These are phyloP conservation scores for Athelia sp. DNA, from an alignment of 1,284 basidiomycete species.

Conservation along the genomic window DNA sequence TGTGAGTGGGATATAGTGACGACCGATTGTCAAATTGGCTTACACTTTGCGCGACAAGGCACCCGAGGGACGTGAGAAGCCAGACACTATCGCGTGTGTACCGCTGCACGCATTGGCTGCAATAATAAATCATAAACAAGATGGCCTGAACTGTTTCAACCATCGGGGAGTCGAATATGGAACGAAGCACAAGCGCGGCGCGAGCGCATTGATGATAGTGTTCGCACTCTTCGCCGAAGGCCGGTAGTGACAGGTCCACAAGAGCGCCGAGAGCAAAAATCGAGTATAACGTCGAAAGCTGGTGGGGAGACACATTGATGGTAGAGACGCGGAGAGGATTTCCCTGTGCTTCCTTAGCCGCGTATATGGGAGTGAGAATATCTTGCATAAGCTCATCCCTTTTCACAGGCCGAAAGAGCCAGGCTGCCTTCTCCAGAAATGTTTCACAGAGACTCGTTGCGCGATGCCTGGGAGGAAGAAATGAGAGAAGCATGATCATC, in stretches of 20 bases:
- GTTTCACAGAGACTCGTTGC: conserved; percentile 65
- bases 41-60: conserved; percentile 55
- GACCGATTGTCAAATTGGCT: conserved; percentile 16
- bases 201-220: conserved; percentile 54
- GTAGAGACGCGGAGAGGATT: conserved; percentile 13
- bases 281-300: conserved; percentile 51
- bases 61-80: conserved; percentile 43
- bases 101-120: conserved; percentile 45
- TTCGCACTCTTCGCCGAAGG: conserved; percentile 55
- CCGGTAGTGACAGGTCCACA: conserved; percentile 57
- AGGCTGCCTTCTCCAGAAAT: conserved; percentile 59
- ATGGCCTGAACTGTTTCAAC: conserved; percentile 58
- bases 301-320: conserved; percentile 41
- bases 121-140: conserved; percentile 47
- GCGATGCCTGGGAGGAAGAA: conserved; percentile 48
- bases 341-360: conserved; percentile 38
- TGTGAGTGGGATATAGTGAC: conserved; percentile 18
- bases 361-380: conserved; percentile 54
- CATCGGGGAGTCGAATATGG: conserved; percentile 59
- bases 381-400: conserved; percentile 67
- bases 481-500: conserved; percentile 33
- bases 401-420: conserved; percentile 53
- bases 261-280: conserved; percentile 58
- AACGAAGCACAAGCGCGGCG: conserved; percentile 51
- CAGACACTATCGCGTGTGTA: conserved; percentile 51